Evolutionary conservation across 495 filamentous ascomycete species (phyloP).

Genomic region (Penicillium ochrochloron): DNA sequence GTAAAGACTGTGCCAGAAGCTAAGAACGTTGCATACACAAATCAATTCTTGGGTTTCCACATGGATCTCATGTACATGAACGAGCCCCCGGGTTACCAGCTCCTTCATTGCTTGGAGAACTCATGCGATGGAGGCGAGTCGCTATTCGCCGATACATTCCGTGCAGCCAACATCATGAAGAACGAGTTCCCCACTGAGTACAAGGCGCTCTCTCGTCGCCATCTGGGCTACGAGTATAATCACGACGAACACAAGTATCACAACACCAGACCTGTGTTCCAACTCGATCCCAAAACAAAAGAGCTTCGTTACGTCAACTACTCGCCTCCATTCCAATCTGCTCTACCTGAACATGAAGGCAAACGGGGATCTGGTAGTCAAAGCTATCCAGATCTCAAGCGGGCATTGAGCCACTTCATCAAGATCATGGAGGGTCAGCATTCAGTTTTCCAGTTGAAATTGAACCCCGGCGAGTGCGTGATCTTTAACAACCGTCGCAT

Average conservation of each 20-base stretch:
- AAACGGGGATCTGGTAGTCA: neutral
- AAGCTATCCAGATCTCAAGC: neutral
- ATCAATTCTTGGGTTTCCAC: constrained; percentile 76
- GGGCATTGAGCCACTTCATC: constrained; percentile 44
- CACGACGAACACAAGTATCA: constrained; percentile 66
- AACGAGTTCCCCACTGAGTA: constrained; percentile 26
- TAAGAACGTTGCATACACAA: constrained; percentile 92
- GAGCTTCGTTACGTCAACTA: constrained; percentile 61
- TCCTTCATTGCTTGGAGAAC: constrained; percentile 85
- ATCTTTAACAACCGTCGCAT: constrained; percentile 85
- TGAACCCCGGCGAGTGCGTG: constrained; percentile 79
- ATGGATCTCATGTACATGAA: constrained; percentile 92
- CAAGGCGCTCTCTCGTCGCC: constrained; percentile 45
- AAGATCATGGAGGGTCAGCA: constrained; percentile 47
- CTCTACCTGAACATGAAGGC: constrained; percentile 35
- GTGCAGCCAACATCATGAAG: constrained; percentile 58
- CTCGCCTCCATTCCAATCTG: constrained; percentile 71
- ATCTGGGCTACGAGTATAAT: constrained; percentile 69
- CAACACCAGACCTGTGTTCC: constrained; percentile 58
- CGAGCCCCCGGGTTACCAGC: constrained; percentile 76
- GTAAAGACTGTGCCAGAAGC: constrained; percentile 75
- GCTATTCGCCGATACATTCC: constrained; percentile 74
- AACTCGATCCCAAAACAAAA: constrained; percentile 29
- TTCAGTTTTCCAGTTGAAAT: constrained; percentile 67
- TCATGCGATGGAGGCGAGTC: constrained; percentile 77